Conservation (phyloP, 1,284 basidiomycete genomes). For the Puccinia sorghi region DNA sequence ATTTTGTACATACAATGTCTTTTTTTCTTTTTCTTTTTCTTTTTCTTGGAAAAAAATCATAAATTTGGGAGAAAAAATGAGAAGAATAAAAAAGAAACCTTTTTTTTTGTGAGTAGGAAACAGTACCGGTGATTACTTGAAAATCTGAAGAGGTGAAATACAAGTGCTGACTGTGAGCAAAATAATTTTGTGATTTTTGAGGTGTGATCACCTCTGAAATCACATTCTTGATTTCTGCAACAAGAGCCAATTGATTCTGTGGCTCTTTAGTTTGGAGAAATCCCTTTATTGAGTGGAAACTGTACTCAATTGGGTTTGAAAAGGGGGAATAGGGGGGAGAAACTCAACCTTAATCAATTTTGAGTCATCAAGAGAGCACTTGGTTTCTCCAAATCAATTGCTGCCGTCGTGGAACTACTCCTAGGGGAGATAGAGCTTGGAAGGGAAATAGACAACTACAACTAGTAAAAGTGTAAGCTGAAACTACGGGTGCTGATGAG, state of each 20-base stretch:
- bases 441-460: too few relatives aligned
- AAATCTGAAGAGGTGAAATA: constrained; percentile 1
- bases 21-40: constrained; percentile 8
- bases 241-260: background rate
- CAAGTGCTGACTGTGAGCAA: background rate
- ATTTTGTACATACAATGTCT: background rate
- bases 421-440: too few relatives aligned
- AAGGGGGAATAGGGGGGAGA: constrained; percentile 27
- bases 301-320: constrained; percentile 21
- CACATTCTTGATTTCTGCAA: background rate
- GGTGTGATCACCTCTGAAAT: constrained; percentile 12
- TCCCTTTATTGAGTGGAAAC: constrained; percentile 16
- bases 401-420: too few relatives aligned
- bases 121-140: background rate
- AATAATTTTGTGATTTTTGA: constrained; percentile 10
- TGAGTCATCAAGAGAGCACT: background rate
- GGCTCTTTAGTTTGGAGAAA: background rate
- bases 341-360: constrained; percentile 20
- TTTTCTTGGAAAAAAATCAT: background rate
- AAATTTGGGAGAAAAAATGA: too few relatives aligned
- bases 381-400: background rate
- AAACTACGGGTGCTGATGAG: too few relatives aligned
- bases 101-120: background rate
- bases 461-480: too few relatives aligned
- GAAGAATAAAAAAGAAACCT: background rate